Conservation (phyloP, 768 basidiomycete species). For the Rhodosporidiobolus sp. region DNA sequence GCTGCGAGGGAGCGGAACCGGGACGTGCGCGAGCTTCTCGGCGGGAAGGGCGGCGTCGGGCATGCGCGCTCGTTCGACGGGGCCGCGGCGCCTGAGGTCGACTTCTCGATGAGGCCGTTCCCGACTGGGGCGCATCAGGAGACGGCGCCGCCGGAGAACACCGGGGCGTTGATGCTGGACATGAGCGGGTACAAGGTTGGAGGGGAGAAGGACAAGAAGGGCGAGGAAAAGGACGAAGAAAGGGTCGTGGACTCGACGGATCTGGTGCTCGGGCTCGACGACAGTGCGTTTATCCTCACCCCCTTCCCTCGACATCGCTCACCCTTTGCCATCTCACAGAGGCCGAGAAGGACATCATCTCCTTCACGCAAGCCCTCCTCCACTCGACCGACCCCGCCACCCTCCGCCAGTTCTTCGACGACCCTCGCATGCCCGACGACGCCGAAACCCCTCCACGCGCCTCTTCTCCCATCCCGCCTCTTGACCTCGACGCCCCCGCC, state of each 20-base stretch:
- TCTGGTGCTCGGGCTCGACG: constrained; percentile 12
- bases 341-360: constrained; percentile 38
- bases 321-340: background rate
- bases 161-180: constrained; percentile 65
- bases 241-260: background rate
- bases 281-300: constrained; percentile 11
- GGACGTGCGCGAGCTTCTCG: constrained; percentile 24
- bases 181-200: constrained; percentile 72
- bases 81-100: background rate
- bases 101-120: constrained; percentile 8
- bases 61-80: constrained; percentile 3
- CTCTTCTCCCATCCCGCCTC: constrained; percentile 7
- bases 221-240: constrained; percentile 10
- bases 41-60: constrained; percentile 6
- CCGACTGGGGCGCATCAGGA: constrained; percentile 8
- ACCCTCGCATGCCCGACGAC: background rate
- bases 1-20: constrained; percentile 22
- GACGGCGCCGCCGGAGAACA: constrained; percentile 23
- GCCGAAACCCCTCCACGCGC: background rate
- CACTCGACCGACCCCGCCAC: constrained; percentile 38
- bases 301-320: too few species aligned
- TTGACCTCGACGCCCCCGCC: constrained; percentile 20
- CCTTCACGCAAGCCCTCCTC: constrained; percentile 39
- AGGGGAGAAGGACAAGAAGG: constrained; percentile 39
- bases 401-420: constrained; percentile 34